Percentiles rank a stretch among this genome's conserved stretches.
Conservation (phyloP, 2,329 filamentous ascomycete genomes). For the Chaetomiaceae sp. region DNA sequence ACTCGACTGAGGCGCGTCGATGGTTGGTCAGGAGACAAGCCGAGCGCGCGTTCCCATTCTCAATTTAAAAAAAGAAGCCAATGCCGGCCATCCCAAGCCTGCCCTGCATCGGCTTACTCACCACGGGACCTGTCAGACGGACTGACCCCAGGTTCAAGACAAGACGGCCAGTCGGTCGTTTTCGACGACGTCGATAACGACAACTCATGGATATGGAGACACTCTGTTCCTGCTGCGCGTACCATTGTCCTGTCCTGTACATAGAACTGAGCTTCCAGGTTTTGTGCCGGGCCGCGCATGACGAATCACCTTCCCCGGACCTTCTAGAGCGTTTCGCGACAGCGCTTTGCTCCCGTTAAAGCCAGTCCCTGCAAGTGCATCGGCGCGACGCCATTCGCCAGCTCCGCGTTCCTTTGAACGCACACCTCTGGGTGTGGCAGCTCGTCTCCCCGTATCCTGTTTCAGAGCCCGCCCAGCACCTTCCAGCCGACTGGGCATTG, state of each 20-base stretch:
- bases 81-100: slow-evolving; percentile 18
- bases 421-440: slow-evolving; percentile 2
- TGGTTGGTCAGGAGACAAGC: slow-evolving; percentile 25
- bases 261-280: too few species aligned
- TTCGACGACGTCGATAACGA: too few species aligned
- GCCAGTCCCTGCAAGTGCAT: slow-evolving; percentile 1
- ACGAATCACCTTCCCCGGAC: slow-evolving; percentile 10
- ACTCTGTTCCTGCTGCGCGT: too few species aligned
- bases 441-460: slow-evolving; percentile 7
- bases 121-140: too few species aligned
- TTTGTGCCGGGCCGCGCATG: too few species aligned
- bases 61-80: slow-evolving; percentile 25
- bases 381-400: slow-evolving; percentile 9
- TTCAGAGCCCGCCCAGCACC: slow-evolving; percentile 17
- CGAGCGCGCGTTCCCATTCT: slow-evolving; percentile 25
- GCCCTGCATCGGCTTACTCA: slow-evolving; percentile 4
- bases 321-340: slow-evolving; percentile 19
- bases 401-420: background rate
- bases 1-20: slow-evolving; percentile 17
- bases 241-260: too few species aligned
- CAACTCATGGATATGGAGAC: too few species aligned
- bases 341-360: background rate
- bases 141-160: too few species aligned
- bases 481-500: slow-evolving; percentile 15
- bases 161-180: too few species aligned